phyloP scores from a whole-genome alignment of 768 basidiomycete species.

The Russula virescens region DNA sequence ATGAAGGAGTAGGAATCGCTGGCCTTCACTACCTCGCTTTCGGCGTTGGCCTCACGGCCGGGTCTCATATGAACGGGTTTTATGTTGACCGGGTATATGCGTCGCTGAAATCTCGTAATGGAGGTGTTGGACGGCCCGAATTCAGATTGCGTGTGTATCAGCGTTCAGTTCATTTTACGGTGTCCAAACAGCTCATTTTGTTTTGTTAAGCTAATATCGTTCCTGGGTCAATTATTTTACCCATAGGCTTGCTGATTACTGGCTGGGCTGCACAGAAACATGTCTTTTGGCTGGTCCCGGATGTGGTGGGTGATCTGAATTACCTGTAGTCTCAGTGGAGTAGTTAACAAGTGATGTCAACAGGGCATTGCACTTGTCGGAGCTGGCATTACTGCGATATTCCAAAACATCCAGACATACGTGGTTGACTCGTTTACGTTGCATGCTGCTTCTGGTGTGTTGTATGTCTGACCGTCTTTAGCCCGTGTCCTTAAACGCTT shows the following conservation, averaged over 20 bases:
- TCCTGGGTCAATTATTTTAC: conserved; percentile 52
- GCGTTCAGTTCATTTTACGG: neutral
- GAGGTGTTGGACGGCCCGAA: conserved; percentile 50
- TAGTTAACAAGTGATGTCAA: conserved; percentile 14
- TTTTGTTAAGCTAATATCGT: conserved; percentile 47
- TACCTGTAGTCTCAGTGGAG: neutral
- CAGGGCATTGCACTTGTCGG: conserved; percentile 57
- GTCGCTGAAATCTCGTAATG: conserved; percentile 46
- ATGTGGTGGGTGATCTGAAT: conserved; percentile 40
- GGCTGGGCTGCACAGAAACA: conserved; percentile 62
- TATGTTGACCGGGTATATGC: conserved; percentile 53
- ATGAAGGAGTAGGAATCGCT: conserved; percentile 49
- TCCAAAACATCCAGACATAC: conserved; percentile 62
- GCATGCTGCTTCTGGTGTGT: conserved; percentile 60
- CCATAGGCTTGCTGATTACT: conserved; percentile 59
- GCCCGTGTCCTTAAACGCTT: conserved; percentile 8
- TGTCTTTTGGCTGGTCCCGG: conserved; percentile 65
- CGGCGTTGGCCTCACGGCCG: conserved; percentile 49
- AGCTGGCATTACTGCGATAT: conserved; percentile 50
- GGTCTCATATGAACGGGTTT: conserved; percentile 50
- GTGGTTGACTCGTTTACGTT: conserved; percentile 62
- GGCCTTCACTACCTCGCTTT: conserved; percentile 70
- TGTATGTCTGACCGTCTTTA: neutral
- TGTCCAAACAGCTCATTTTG: neutral
- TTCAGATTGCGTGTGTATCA: conserved; percentile 41